A percentile compares a stretch with the other conserved stretches of the same genome.
Conservation (phyloP, 805 yeast species). For the Blastobotrys mokoenaii region DNA sequence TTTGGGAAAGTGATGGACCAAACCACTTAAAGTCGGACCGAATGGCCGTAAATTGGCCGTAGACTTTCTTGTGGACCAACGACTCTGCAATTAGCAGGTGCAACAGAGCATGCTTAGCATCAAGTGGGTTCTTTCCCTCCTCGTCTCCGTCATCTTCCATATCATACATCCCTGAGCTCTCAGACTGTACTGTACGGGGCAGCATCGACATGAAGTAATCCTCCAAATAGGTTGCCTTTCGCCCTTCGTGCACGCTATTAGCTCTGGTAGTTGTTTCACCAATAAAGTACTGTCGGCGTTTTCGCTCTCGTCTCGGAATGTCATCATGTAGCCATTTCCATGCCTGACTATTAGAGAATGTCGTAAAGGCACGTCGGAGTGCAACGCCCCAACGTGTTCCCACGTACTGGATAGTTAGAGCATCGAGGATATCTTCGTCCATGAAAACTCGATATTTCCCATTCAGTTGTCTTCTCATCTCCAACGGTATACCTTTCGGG, state of each 20-base stretch:
- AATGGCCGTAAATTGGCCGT: neutral
- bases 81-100: slow-evolving; percentile 1
- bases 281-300: neutral
- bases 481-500: neutral
- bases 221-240: neutral
- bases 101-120: neutral
- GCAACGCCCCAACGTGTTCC: neutral
- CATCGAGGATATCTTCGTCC: slow-evolving; percentile 2
- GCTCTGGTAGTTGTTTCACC: neutral
- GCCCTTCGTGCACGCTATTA: no score
- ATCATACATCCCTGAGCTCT: no score
- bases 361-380: neutral
- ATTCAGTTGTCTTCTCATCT: neutral
- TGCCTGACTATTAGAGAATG: neutral
- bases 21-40: slow-evolving; percentile 3
- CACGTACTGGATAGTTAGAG: neutral
- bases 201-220: neutral
- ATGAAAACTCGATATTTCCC: slow-evolving; percentile 1
- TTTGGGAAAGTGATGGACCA: slow-evolving; percentile 1
- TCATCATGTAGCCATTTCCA: neutral
- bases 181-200: neutral
- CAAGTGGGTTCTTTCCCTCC: neutral
- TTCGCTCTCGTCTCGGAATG: neutral
- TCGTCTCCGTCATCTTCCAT: neutral
- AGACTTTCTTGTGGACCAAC: neutral